Evolutionary conservation across 805 yeast genomes (phyloP), one percentile per base, ranked within the genome.

Genomic region (Teunomyces cretensis): DNA sequence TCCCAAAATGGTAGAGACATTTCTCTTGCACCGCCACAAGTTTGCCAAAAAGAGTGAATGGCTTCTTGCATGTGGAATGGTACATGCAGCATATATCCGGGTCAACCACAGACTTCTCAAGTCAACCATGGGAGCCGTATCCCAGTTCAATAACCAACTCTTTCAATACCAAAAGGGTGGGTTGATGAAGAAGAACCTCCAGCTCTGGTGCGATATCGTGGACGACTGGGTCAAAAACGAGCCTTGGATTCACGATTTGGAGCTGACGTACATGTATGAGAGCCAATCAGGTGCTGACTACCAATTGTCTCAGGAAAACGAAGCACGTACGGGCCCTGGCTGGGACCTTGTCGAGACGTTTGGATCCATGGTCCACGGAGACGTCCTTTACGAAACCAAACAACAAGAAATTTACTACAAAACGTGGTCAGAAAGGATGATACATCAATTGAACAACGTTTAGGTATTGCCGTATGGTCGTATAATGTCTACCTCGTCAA

Each of bases 21-120:
- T 75, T 51, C 63, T 72, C 32, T 61, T 68, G 3, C 79, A 80
- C 54, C 71, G 75, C 39, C 72, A 74, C 36, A 79, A 80, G 50
- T 75, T 83, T 32, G 49, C 53, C n/a, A 71, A 68, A 48, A 76
- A 76, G 30, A 80, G 78, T 46, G 84, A 83, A 32, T 85, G 90
- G 89, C 80, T 81, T 6, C 60, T 86, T 16, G 78, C 85, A 2
- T 82, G 87, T 58, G 91, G 91, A 0, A 57, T 86, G 49, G 72
- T 84, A 0, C 69, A 83, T 30, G 76, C 83, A 14, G 82, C 84
- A 11, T 81, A 80, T 44, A 65, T 72, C 14, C 69, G 81, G 12
- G 70, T 84, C 27, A 81, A 82, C 58, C 73, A 76, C 45, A 68
- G 68, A 16, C 57, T 70, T 28, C 59, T 84, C 12, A 57, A 65